phyloP scores from a whole-genome alignment of 140 eudicot genomes.

The Erigeron philadelphicus region DNA sequence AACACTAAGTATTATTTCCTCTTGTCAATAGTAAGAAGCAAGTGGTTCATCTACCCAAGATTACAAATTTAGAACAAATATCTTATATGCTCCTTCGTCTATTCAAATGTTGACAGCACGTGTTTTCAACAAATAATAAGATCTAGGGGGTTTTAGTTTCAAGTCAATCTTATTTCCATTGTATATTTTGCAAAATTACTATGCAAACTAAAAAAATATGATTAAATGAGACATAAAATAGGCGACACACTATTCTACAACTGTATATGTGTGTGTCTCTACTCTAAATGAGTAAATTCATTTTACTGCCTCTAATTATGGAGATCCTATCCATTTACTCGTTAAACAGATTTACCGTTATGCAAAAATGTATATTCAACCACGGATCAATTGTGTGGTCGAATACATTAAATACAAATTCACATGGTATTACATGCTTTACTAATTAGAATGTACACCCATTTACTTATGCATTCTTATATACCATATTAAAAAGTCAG shows the following conservation, averaged over 20 bases:
- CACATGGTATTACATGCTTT: conserved; percentile 5
- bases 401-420: not conserved
- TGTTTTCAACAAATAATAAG: not conserved
- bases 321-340: conserved; percentile 7
- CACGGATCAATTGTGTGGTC: conserved; percentile 13
- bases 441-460: not conserved
- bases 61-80: not conserved
- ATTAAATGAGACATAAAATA: not conserved
- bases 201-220: not conserved
- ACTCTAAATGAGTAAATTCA: not conserved
- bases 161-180: not conserved
- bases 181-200: not conserved
- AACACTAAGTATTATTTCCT: conserved; percentile 12
- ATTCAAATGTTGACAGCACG: not conserved
- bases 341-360: not conserved
- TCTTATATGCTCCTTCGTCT: not conserved
- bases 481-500: conserved; percentile 18
- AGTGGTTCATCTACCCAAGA: not conserved
- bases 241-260: not conserved
- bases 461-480: conserved; percentile 7
- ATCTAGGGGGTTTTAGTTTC: not conserved
- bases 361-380: conserved; percentile 12
- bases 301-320: conserved; percentile 1
- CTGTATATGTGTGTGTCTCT: not conserved
- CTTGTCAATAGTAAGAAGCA: not conserved